These are phyloP conservation scores for Inonotus obliquus DNA, from an alignment of 1,284 basidiomycete genomes.

Conservation along the genomic window DNA sequence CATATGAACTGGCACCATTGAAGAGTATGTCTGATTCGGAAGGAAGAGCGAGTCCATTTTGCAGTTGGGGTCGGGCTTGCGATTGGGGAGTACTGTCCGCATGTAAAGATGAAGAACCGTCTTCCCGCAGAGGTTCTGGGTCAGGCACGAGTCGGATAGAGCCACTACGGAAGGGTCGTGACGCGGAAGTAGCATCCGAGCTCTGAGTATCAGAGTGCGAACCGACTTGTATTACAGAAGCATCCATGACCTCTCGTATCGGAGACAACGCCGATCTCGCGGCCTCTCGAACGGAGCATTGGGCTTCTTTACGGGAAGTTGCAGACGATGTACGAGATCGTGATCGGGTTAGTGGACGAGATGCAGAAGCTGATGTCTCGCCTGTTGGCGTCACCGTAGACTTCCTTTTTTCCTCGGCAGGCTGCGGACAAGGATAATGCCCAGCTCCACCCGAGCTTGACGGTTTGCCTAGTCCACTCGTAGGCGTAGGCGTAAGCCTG, in stretches of 20 bases:
- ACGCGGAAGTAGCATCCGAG: not conserved
- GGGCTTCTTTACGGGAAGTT: not conserved
- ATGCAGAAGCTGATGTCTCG: not conserved
- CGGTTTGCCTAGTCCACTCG: not conserved
- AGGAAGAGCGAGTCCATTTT: not conserved
- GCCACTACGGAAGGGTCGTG: conserved; percentile 3
- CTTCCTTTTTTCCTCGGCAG: not conserved
- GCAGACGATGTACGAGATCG: not conserved
- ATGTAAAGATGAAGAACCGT: not conserved
- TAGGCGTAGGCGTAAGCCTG: not conserved
- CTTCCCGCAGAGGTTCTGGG: not conserved
- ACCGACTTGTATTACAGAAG: not conserved
- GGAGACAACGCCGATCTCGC: not conserved
- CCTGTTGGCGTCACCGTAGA: not conserved
- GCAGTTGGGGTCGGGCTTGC: not conserved
- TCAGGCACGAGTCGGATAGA: conserved; percentile 1
- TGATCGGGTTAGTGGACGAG: not conserved
- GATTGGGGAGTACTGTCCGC: not conserved
- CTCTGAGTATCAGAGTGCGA: not conserved
- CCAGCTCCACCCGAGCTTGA: not conserved
- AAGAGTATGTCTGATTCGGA: not conserved
- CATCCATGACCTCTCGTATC: not conserved
- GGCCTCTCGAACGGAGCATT: not conserved
- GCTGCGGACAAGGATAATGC: not conserved
- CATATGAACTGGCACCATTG: not conserved